phyloP scores from a whole-genome alignment of 148 eudicot genomes.

The Fagopyrum homotropicum region DNA sequence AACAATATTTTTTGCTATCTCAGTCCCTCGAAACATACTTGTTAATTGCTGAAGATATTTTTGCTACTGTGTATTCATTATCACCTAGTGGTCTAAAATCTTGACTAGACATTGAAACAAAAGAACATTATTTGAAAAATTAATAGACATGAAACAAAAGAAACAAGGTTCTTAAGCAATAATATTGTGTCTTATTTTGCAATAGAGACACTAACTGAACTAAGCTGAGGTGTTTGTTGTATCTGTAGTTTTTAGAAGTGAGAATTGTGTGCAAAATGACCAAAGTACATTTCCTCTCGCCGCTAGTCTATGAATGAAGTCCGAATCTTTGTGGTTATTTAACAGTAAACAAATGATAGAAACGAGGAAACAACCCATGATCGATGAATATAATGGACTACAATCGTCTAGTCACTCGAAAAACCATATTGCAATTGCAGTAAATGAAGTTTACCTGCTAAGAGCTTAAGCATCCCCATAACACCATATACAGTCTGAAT shows the following conservation, averaged over 20 bases:
- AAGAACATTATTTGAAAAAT: not conserved
- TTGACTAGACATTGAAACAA: not conserved
- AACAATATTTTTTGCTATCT: not conserved
- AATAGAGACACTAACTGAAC: not conserved
- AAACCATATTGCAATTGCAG: not conserved
- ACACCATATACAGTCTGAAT: slow-evolving; percentile 76
- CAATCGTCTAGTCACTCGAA: not conserved
- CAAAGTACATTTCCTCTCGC: not conserved
- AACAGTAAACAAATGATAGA: not conserved
- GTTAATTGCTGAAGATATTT: not conserved
- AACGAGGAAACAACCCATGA: not conserved
- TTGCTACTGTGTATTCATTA: not conserved
- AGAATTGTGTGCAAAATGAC: not conserved
- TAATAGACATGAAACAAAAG: too few relatives aligned
- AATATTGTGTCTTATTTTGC: too few relatives aligned
- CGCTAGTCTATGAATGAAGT: not conserved
- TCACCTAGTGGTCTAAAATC: not conserved
- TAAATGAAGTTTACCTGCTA: slow-evolving; percentile 55
- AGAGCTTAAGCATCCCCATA: slow-evolving; percentile 75
- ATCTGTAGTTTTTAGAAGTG: not conserved
- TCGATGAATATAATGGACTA: not conserved
- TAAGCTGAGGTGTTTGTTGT: not conserved
- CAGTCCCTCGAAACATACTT: not conserved
- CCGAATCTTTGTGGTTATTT: not conserved
- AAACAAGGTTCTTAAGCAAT: not conserved